Evolutionary conservation across 2,329 filamentous ascomycete species (phyloP), one percentile per base, ranked within the genome.

Genomic region (Myriangium duriaei): DNA sequence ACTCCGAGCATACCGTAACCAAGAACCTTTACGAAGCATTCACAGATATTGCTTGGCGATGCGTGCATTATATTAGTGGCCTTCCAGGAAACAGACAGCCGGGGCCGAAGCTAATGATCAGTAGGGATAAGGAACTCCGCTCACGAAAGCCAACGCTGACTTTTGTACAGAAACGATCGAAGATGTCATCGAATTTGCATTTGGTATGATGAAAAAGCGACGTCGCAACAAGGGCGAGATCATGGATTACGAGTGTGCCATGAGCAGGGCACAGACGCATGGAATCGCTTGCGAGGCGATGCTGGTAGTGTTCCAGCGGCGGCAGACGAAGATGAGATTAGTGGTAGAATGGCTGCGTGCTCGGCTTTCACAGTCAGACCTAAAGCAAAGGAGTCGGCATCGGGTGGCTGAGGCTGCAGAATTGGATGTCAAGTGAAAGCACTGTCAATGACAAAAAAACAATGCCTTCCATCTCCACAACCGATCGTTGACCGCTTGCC

Each of bases 21-120:
- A 58, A 62, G n/a, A 93, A 91, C 48, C 63, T 95, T 3, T 73
- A 79, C 50, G 68, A 70, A n/a, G 76, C 76, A 19, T 88, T 95
- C 50, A 51, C 65, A 12, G 84, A 92, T 56, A 77, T 81, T 5
- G 86, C 84, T 6, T 76, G 74, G 61, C 92, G 88, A 61, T 71
- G 71, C 57, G 72, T 75, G 47, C 62, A 68, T 43, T 78, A 79
- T 51, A 59, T 68, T 45, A 66, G 62, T 42, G 76, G 74, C 42
- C 63, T 95, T 19, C 66, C 72, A 2, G 54, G 51, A 21, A 49
- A 52, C 4, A 72, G 69, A 48, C 73, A 72, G 46, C 81, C 81
- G 2, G 57, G 66, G 5, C 53, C 65, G 3, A 58, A 54, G 18
- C 57, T 93, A n/a, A 59, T 88, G 19, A 77, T 69, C 46, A 64